Conservation (phyloP, 768 basidiomycete species). For the Cytidiella melzeri region DNA sequence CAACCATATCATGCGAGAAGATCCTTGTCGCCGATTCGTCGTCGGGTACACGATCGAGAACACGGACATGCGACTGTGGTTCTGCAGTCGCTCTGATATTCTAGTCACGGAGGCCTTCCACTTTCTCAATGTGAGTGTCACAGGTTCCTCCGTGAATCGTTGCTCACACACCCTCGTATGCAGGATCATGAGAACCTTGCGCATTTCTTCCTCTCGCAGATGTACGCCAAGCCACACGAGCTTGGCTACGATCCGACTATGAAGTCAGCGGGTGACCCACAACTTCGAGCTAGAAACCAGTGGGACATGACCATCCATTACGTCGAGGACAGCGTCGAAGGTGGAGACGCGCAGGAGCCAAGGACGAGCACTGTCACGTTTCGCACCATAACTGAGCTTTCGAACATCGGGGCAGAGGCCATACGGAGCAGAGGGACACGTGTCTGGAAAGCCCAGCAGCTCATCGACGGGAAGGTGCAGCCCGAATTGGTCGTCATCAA, state of each 20-base stretch:
- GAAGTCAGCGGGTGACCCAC: not conserved
- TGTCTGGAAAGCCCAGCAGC: conserved; percentile 12
- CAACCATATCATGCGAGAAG: not conserved
- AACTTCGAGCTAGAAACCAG: not conserved
- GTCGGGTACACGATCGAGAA: not conserved
- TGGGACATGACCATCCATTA: not conserved
- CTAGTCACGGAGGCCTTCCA: not conserved
- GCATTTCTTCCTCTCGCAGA: not conserved
- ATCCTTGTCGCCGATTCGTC: not conserved
- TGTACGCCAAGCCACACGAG: not conserved
- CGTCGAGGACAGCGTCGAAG: not conserved
- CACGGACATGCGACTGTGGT: not conserved
- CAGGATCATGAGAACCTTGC: not conserved
- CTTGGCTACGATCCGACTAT: conserved; percentile 5
- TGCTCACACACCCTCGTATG: too few relatives aligned
- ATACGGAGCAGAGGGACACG: conserved; percentile 12
- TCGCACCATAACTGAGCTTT: too few relatives aligned
- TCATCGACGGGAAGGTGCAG: not conserved
- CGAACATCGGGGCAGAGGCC: conserved; percentile 1
- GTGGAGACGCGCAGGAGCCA: conserved; percentile 3
- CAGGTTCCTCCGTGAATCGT: too few relatives aligned
- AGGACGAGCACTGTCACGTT: too few relatives aligned
- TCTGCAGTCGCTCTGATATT: not conserved
- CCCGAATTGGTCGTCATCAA: conserved; percentile 5
- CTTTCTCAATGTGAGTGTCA: not conserved